Percentiles rank a stretch among this genome's conserved stretches.
phyloP scores from a whole-genome alignment of 2,329 filamentous ascomycete genomes.

The Cercospora citrullina region DNA sequence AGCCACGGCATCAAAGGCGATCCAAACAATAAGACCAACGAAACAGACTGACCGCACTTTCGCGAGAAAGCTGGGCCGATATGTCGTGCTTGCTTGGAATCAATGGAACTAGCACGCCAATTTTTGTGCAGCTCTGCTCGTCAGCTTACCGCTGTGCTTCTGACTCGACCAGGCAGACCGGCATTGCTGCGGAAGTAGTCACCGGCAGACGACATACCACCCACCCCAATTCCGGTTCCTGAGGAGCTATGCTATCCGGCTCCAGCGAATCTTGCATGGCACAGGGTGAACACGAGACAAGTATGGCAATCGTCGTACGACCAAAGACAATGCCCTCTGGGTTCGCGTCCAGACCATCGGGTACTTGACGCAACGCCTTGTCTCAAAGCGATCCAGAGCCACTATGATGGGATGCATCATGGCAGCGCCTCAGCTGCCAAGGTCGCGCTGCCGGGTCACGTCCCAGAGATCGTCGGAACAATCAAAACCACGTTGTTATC shows the following conservation, averaged over 20 bases:
- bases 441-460: not conserved
- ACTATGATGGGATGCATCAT: not conserved
- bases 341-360: slow-evolving; percentile 8
- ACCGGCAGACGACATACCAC: not conserved
- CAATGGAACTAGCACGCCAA: not conserved
- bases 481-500: slow-evolving; percentile 22
- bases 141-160: not conserved
- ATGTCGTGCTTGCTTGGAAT: slow-evolving; percentile 1
- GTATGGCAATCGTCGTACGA: not conserved
- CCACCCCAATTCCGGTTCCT: not conserved
- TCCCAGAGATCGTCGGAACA: slow-evolving; percentile 14
- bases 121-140: not conserved
- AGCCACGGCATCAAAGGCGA: not conserved
- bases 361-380: slow-evolving; percentile 10
- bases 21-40: not conserved
- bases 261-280: not conserved
- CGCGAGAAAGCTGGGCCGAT: slow-evolving; percentile 1
- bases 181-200: not conserved
- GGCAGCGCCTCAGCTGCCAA: not conserved
- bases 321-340: not conserved
- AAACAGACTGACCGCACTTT: slow-evolving; percentile 2
- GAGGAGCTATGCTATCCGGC: not conserved
- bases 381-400: slow-evolving; percentile 5
- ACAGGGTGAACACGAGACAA: not conserved
- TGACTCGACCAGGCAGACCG: not conserved